phyloP scores from a whole-genome alignment of 1,284 basidiomycete species.

The Austroboletus novae-zelandiae region DNA sequence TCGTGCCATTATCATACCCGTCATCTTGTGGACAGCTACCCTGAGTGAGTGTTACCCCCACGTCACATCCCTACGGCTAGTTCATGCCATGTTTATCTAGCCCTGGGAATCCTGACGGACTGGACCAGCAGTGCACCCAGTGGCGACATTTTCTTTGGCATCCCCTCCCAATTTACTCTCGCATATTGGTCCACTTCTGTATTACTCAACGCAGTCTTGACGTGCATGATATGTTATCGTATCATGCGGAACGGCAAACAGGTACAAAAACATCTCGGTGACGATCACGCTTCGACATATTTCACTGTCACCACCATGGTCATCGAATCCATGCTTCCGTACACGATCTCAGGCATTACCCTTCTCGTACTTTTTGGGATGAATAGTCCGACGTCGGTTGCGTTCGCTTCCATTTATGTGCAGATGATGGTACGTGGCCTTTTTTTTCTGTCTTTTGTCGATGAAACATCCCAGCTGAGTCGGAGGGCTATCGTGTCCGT shows the following conservation, averaged over 20 bases:
- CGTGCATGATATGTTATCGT: slow-evolving; percentile 26
- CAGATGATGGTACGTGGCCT: slow-evolving; percentile 21
- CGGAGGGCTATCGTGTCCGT: too few species aligned
- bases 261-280: slow-evolving; percentile 11
- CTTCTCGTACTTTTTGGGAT: slow-evolving; percentile 22
- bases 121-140: slow-evolving; percentile 15
- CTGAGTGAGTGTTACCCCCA: slow-evolving; percentile 19
- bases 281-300: slow-evolving; percentile 17
- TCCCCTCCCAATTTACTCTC: too few species aligned
- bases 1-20: slow-evolving; percentile 14
- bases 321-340: slow-evolving; percentile 30
- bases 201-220: slow-evolving; percentile 18
- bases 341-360: slow-evolving; percentile 25
- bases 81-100: slow-evolving; percentile 9
- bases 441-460: not conserved
- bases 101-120: slow-evolving; percentile 16
- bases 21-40: slow-evolving; percentile 21
- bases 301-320: slow-evolving; percentile 16
- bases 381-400: slow-evolving; percentile 7
- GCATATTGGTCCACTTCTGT: slow-evolving; percentile 20
- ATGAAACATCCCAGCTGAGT: too few species aligned
- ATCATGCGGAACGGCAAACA: slow-evolving; percentile 13
- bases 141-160: slow-evolving; percentile 16
- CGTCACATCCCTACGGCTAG: too few species aligned
- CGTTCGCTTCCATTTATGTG: slow-evolving; percentile 18